phyloP scores from a whole-genome alignment of 108 stramenopile species.

The Epipyxis sp. region DNA sequence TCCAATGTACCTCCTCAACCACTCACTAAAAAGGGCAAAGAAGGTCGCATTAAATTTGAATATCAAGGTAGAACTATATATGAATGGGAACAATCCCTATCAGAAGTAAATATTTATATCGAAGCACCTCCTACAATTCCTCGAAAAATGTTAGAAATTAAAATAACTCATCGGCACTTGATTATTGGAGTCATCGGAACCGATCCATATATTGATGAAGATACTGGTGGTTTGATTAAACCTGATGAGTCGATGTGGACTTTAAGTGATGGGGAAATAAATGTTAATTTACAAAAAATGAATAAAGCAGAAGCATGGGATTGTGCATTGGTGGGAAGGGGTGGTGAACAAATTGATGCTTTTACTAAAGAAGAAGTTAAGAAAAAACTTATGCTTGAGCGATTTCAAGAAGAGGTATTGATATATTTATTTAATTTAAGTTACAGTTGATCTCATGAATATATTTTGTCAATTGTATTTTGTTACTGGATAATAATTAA shows the following conservation, averaged over 20 bases:
- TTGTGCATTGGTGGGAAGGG: neutral
- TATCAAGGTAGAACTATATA: constrained; percentile 66
- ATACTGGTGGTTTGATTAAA: constrained; percentile 70
- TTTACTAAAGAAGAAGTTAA: constrained; percentile 71
- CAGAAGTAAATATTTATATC: constrained; percentile 80
- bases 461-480: neutral
- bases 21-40: constrained; percentile 13
- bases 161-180: constrained; percentile 46
- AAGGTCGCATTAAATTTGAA: constrained; percentile 8
- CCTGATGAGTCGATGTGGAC: constrained; percentile 76
- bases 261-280: constrained; percentile 53
- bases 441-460: neutral
- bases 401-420: constrained; percentile 63
- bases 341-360: constrained; percentile 56
- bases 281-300: constrained; percentile 65
- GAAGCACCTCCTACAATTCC: constrained; percentile 56
- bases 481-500: neutral
- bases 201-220: constrained; percentile 60
- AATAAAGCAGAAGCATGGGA: constrained; percentile 58
- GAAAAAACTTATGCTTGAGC: constrained; percentile 82
- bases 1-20: neutral
- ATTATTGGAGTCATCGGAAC: constrained; percentile 59
- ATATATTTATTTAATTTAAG: neutral
- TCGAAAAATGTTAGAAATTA: constrained; percentile 44
- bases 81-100: constrained; percentile 91